phyloP scores from a whole-genome alignment of 2,329 filamentous ascomycete species.

The Cladophialophora carrionii region DNA sequence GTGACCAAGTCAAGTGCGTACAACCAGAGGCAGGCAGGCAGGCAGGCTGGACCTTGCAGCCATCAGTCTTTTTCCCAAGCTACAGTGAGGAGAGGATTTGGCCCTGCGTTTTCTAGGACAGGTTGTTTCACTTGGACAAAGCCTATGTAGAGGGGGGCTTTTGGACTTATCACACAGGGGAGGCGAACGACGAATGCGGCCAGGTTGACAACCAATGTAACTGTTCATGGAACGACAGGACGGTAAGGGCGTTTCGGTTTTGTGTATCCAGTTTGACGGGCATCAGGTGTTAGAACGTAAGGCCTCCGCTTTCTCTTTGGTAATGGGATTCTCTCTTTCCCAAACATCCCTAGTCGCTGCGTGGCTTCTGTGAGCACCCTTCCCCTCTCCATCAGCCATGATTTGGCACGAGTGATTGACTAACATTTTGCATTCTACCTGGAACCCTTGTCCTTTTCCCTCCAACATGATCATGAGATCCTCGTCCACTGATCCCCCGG shows the following conservation, averaged over 20 bases:
- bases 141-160: neutral
- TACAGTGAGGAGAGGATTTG: neutral
- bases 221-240: neutral
- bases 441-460: neutral
- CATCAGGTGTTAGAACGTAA: neutral
- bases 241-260: neutral
- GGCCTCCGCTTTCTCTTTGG: neutral
- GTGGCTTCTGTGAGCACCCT: neutral
- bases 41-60: neutral
- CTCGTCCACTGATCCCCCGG: neutral
- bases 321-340: neutral
- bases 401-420: neutral
- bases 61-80: neutral
- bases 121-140: neutral
- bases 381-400: neutral
- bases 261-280: neutral
- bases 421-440: neutral
- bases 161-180: neutral
- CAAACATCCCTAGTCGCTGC: neutral
- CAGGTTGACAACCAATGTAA: neutral
- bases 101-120: neutral
- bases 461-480: neutral
- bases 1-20: neutral
- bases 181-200: neutral
- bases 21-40: neutral